Evolutionary conservation across 1,284 basidiomycete genomes (phyloP), one percentile per base, ranked within the genome.

Genomic region (Cutaneotrichosporon dermatis): DNA sequence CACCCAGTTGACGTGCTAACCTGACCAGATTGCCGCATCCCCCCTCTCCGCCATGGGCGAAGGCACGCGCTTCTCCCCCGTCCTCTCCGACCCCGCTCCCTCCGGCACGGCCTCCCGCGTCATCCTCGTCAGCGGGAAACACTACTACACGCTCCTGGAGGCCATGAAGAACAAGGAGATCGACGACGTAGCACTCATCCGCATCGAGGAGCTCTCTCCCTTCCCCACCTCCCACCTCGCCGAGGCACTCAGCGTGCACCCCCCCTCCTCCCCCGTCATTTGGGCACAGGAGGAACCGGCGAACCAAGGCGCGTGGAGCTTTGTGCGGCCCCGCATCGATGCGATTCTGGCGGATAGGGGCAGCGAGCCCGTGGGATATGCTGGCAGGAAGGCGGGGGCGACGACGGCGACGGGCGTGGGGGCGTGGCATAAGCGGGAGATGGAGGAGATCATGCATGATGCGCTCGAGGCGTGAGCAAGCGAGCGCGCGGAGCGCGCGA

Each of bases 241-340:
- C 4, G 69, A 79, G 2, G 79, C 80, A 0, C 75, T 93, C 34
- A 58, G 66, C 46, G 66, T 73, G 2, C 89, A 89, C 66, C 48
- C 66, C 0, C 64, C 69, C 11, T 4, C 64, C 65, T n/a, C 83
- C 61, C 79, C 84, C 53, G 62, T 84, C 12, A 41, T 74, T 9
- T 93, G 88, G 85, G 80, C 89, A 13, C 91, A 94, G 74, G 92
- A 94, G 70, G 91, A 94, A 70, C 86, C 91, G 4, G 84, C 80
- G 69, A 94, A 94, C 71, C 90, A 93, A 75, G 91, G 91, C 2
- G 84, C 87, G 2, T 92, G 83, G 81, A 73, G 79, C 7, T 88
- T 89, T 76, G 86, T 90, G 46, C 76, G 75, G 48, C 80, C 80
- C 4, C 79, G 89, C 61, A 75, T 90, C 51, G 79, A 80, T 16